Evolutionary conservation across 2,329 filamentous ascomycete species (phyloP).

Genomic region (Ceratocystis colombiana): DNA sequence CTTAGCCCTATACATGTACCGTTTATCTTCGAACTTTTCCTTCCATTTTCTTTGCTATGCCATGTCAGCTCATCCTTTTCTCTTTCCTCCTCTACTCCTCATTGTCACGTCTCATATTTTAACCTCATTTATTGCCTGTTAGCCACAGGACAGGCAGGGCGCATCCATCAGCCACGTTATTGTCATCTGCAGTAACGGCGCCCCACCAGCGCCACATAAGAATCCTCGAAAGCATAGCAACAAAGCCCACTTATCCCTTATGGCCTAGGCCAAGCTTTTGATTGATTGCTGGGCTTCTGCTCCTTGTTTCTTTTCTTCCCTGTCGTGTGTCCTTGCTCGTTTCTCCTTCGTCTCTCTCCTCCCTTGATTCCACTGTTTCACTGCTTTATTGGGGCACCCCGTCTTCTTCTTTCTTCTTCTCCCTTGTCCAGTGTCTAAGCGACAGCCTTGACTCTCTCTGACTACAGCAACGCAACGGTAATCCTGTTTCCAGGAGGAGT

Average conservation of each 20-base stretch:
- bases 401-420: constrained; percentile 12
- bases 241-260: constrained; percentile 1
- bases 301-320: constrained; percentile 4
- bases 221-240: neutral
- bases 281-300: constrained; percentile 9
- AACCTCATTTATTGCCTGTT: neutral
- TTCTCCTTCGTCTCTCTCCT: constrained; percentile 2
- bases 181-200: neutral
- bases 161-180: neutral
- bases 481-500: constrained; percentile 5
- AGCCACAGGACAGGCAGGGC: neutral
- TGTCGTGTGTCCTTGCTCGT: neutral
- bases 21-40: neutral
- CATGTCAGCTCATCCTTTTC: neutral
- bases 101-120: neutral
- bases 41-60: neutral
- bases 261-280: constrained; percentile 3
- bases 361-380: constrained; percentile 1
- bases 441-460: constrained; percentile 13
- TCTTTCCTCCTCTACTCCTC: neutral
- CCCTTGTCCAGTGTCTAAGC: constrained; percentile 5
- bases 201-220: neutral
- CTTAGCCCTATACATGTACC: neutral
- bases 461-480: constrained; percentile 10
- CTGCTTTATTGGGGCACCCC: neutral